Evolutionary conservation across 768 basidiomycete genomes (phyloP), one percentile per base, ranked within the genome.

Genomic region (Boletus rubropictus): DNA sequence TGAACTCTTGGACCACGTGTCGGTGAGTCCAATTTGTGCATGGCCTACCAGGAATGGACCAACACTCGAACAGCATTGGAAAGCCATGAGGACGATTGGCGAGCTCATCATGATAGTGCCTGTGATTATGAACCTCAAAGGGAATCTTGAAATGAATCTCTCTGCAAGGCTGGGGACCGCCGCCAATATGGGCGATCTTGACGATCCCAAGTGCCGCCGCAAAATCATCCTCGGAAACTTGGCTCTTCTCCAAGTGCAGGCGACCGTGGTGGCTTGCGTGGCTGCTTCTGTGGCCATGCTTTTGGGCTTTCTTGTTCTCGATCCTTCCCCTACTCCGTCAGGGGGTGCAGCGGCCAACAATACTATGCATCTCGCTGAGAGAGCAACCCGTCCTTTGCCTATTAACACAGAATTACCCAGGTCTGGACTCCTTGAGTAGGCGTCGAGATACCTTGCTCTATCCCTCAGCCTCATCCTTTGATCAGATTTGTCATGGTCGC

Each of bases 61-160:
- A 22, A 52, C 45, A 41, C 21, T 35, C n/a, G 7, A 39, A 31
- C 17, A 94, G 89, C 81, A 73, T 46, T 98, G 93, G 93, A 75
- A 72, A 52, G 92, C 94, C 27, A 93, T 99, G 80, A 74, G 75
- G 39, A 78, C 86, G 34, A 82, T 97, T 39, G 86, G 97, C 72
- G 93, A 98, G 63, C 82, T 98, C 46, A 92, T 98, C 56, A 91
- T 98, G 75, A 89, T 98, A 44, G 84, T 97, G 4, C 94, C 95
- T 10, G 92, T 94, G 51, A 73, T 98, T 17, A 78, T 91, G 53
- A 98, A 98, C 57, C 79, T 99, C 47, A 97, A 96, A 59, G 96
- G 95, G n/a, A 91, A 99, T 60, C 78, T 98, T 31, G 96, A 98
- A 67, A 98, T 98, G 95, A 97, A 96, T 54, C 82, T 99, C 7